Evolutionary conservation across 164 flowering plant genomes (phyloP), one percentile per base, ranked within the genome.

Genomic region (Vitis cinerea): DNA sequence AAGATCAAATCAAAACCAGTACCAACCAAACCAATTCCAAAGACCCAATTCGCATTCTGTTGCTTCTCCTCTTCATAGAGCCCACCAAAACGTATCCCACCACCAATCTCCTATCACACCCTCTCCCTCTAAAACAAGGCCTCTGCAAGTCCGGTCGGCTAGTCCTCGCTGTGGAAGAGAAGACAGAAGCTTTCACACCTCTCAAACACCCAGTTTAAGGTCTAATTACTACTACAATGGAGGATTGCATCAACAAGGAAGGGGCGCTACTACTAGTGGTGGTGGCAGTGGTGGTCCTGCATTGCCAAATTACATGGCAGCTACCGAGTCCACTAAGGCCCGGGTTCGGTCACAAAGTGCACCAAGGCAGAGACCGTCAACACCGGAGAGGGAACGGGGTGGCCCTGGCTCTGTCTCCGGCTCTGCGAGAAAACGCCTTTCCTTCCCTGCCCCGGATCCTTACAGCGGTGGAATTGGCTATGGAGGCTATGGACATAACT

Each of bases 301-400:
- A 55, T 58, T 85, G 71, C 91, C 89, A 10, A 85, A 84, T 67
- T 85, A 87, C 81, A 87, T 87, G 91, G 86, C 88, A 3, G 85
- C 89, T 10, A 87, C 89, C 0, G 87, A 87, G 75, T 87, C 91
- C 9, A 87, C 91, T 0, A 85, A 81, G 78, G 86, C 89, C 0
- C 80, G 86, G 51, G 51, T 78, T 7, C 81, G 89, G 2, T 84
- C 91, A 0, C 88, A 85, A 61, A 87, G 91, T 61, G 88, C 87
- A 1, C 91, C 91, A 0, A 80, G 89, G 71, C 89, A 82, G 67
- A 72, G 91, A 53, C 82, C 83, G 1, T 53, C 79, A 1, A 87
- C 88, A 2, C 88, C 87, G 1, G 89, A 85, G 72, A 72, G 83
- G 59, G 87, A 85, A 13, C 62, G 87, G 13, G 63, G 13, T 10